Percentiles rank a stretch among this genome's conserved stretches.
Evolutionary conservation across 2,329 filamentous ascomycete species (phyloP).

Genomic region (Cucurbitaria berberidis): DNA sequence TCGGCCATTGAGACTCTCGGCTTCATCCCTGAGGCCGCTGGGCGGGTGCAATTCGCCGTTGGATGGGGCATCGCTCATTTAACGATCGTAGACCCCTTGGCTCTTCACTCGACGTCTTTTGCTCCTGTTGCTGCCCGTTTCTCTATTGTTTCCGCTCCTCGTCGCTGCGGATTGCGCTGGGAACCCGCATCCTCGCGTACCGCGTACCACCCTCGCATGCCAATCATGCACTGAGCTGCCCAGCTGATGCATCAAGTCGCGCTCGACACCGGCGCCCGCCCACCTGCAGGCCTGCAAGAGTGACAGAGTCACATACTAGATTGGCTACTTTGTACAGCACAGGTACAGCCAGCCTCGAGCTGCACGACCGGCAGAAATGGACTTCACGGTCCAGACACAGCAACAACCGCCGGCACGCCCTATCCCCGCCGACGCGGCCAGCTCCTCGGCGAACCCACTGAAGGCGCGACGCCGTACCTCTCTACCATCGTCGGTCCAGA

Average conservation of each 20-base stretch:
- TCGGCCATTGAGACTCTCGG: not conserved
- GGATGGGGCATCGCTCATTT: slow-evolving; percentile 1
- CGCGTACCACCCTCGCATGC: too few relatives aligned
- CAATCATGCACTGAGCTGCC: slow-evolving; percentile 23
- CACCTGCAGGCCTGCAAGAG: slow-evolving; percentile 3
- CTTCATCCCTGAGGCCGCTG: slow-evolving; percentile 5
- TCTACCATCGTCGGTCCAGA: slow-evolving; percentile 27
- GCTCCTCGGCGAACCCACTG: slow-evolving; percentile 25
- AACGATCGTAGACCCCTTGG: slow-evolving; percentile 3
- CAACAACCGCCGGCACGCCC: slow-evolving; percentile 23
- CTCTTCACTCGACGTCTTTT: not conserved
- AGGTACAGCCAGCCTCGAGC: slow-evolving; percentile 2
- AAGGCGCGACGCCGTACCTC: slow-evolving; percentile 39
- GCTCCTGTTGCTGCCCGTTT: not conserved
- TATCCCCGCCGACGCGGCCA: slow-evolving; percentile 23
- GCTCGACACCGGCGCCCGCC: slow-evolving; percentile 6
- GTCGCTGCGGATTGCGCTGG: not conserved
- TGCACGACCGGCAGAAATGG: slow-evolving; percentile 23
- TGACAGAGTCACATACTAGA: slow-evolving; percentile 3
- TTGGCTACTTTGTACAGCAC: not conserved
- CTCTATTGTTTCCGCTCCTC: not conserved
- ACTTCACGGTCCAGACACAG: slow-evolving; percentile 29
- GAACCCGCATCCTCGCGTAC: not conserved
- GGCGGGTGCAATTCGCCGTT: slow-evolving; percentile 4
- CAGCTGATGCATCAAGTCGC: slow-evolving; percentile 4